Percentiles rank a stretch among this genome's conserved stretches.
phyloP scores from a whole-genome alignment of 75 land plant species.

The Picea glauca region DNA sequence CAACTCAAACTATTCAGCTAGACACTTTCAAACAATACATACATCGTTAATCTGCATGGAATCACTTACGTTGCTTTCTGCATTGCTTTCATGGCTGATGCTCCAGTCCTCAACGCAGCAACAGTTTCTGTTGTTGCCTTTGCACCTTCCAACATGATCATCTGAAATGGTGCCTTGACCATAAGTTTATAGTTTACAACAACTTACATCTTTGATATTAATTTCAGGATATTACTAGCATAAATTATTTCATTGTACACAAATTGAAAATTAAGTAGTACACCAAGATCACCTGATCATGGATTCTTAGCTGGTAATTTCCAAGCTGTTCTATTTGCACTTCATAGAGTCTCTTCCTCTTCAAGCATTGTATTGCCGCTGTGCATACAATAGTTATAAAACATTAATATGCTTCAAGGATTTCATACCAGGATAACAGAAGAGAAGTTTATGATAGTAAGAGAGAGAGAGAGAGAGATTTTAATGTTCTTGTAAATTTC shows the following conservation, averaged over 20 bases:
- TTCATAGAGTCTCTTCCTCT: slow-evolving; percentile 79
- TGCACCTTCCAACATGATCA: slow-evolving; percentile 87
- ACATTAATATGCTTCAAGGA: neutral
- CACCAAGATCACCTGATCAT: slow-evolving; percentile 66
- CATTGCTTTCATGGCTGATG: slow-evolving; percentile 91
- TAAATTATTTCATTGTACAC: neutral
- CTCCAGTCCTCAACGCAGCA: slow-evolving; percentile 90
- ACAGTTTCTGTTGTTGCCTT: slow-evolving; percentile 96
- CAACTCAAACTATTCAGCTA: too few species aligned
- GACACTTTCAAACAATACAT: neutral
- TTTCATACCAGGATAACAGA: neutral
- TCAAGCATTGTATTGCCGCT: slow-evolving; percentile 92
- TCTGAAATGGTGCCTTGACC: slow-evolving; percentile 20
- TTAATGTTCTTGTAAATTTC: neutral
- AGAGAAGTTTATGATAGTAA: neutral
- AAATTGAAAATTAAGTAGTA: neutral
- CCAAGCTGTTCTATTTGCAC: slow-evolving; percentile 86
- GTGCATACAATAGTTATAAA: slow-evolving; percentile 10
- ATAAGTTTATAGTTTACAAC: neutral
- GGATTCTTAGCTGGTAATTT: slow-evolving; percentile 81
- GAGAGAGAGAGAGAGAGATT: neutral
- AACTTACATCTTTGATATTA: neutral
- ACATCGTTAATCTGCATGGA: neutral
- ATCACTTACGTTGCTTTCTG: slow-evolving; percentile 77
- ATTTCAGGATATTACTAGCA: neutral